Evolutionary conservation across 1,139 yeast species (phyloP).

Genomic region (Suhomyces kunorum): DNA sequence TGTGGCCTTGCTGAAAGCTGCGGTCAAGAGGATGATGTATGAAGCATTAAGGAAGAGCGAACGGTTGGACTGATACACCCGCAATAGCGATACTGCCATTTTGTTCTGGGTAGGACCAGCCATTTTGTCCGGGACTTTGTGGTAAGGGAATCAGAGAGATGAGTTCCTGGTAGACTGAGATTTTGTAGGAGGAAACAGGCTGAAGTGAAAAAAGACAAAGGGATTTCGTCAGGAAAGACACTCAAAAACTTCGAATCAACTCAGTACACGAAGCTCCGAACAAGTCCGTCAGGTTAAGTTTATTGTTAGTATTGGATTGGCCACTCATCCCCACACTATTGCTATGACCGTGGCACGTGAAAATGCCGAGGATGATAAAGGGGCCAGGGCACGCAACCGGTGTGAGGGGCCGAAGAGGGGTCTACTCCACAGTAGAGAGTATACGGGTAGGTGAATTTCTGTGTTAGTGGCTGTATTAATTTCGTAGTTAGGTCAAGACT

Average conservation of each 20-base stretch:
- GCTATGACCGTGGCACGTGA: background rate
- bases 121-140: background rate
- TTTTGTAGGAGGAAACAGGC: too few species aligned
- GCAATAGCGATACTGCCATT: conserved; percentile 27
- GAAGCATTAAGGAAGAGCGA: conserved; percentile 51
- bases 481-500: too few species aligned
- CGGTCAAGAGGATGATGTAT: conserved; percentile 47
- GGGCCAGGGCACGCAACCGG: background rate
- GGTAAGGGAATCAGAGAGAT: background rate
- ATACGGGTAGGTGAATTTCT: too few species aligned
- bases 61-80: conserved; percentile 47
- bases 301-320: background rate
- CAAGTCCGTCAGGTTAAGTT: background rate
- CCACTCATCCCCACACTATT: background rate
- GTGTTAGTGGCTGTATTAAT: too few species aligned
- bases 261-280: too few species aligned
- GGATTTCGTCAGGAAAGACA: too few species aligned
- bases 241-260: too few species aligned
- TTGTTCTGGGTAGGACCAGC: conserved; percentile 2
- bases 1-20: conserved; percentile 50
- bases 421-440: too few species aligned
- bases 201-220: background rate
- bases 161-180: too few species aligned
- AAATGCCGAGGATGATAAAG: background rate
- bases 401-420: too few species aligned